Evolutionary conservation across 2,329 filamentous ascomycete genomes (phyloP).

Genomic region (Cordyceps tenuipes): DNA sequence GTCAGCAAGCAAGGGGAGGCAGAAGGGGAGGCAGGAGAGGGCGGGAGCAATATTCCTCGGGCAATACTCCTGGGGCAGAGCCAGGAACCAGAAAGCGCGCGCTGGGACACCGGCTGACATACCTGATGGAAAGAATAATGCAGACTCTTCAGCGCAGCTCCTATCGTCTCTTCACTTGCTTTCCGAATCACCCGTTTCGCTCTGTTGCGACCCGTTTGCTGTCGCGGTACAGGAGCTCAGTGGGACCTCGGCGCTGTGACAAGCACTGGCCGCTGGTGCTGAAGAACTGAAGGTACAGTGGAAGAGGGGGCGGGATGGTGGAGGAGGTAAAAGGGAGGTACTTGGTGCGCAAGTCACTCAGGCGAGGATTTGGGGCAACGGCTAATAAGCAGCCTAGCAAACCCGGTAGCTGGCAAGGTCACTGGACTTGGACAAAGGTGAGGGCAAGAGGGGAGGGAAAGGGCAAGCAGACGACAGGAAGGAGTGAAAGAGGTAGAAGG

Average conservation of each 20-base stretch:
- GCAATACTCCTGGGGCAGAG: not conserved
- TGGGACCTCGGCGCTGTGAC: not conserved
- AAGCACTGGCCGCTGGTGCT: not conserved
- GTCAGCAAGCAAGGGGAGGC: not conserved
- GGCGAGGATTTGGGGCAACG: conserved; percentile 19
- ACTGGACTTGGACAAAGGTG: conserved; percentile 5
- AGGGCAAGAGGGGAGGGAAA: not conserved
- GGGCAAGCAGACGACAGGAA: not conserved
- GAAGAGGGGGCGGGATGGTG: conserved; percentile 14
- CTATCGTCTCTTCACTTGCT: not conserved
- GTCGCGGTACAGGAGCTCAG: not conserved
- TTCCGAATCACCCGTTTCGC: not conserved
- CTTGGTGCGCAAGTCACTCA: conserved; percentile 35
- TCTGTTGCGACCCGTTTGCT: conserved; percentile 1
- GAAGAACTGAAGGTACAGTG: not conserved
- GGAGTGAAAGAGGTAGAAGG: not conserved
- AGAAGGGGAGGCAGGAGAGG: not conserved
- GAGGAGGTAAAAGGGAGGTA: conserved; percentile 23
- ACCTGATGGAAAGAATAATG: not conserved
- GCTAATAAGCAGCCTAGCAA: conserved; percentile 11
- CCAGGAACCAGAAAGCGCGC: not conserved
- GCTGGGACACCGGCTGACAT: not conserved
- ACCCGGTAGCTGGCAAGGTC: conserved; percentile 1
- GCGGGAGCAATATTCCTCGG: not conserved
- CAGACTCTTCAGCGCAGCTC: not conserved